These are phyloP conservation scores for Paraglomus brasilianum DNA, from an alignment of 192 early-diverging fungal genomes.

Conservation along the genomic window DNA sequence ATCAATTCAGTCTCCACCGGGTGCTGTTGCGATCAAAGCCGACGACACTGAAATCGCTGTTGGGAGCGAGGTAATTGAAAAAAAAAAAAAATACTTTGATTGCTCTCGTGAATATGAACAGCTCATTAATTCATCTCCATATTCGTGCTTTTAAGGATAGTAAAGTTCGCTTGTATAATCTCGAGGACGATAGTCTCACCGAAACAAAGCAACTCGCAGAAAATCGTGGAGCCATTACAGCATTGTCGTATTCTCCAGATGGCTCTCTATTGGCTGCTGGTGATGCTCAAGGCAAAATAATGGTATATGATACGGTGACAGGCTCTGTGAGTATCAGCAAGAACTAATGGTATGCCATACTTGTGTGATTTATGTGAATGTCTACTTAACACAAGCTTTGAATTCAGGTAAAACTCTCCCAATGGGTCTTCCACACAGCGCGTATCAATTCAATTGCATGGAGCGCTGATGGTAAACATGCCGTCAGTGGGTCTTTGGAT, in stretches of 20 bases:
- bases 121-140: background rate
- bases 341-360: too few relatives aligned
- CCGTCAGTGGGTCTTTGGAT: conserved; percentile 82
- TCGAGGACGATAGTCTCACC: conserved; percentile 44
- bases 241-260: conserved; percentile 76
- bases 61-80: conserved; percentile 58
- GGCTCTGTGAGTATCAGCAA: conserved; percentile 29
- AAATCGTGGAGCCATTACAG: conserved; percentile 71
- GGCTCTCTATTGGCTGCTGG: conserved; percentile 75
- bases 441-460: conserved; percentile 81
- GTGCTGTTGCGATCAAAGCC: conserved; percentile 54
- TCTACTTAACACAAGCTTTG: too few relatives aligned
- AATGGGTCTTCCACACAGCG: conserved; percentile 89
- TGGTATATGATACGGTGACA: conserved; percentile 61
- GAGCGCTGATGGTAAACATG: conserved; percentile 71
- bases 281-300: conserved; percentile 78
- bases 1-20: conserved; percentile 48
- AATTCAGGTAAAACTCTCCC: conserved; percentile 44
- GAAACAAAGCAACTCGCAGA: conserved; percentile 30
- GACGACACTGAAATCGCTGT: conserved; percentile 55
- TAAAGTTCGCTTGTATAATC: conserved; percentile 63
- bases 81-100: background rate
- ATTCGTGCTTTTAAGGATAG: conserved; percentile 46
- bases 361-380: too few relatives aligned
- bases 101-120: background rate